A percentile compares a stretch with the other conserved stretches of the same genome.
These are phyloP conservation scores for Triticum urartu DNA, from an alignment of 176 grass and related monocot species.

Conservation along the genomic window DNA sequence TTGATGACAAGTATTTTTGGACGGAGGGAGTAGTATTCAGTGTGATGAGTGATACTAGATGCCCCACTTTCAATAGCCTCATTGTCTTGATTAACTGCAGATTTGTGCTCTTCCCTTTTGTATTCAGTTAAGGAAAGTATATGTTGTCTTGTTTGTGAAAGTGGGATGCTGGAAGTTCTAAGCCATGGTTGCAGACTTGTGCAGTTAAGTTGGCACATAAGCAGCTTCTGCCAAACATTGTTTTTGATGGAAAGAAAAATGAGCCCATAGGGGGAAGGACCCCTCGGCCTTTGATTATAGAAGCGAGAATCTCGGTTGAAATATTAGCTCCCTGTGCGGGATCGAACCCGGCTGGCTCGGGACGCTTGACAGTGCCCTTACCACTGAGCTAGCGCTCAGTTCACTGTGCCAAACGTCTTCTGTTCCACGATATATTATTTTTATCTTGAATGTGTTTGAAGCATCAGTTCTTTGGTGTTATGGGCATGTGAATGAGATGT, in stretches of 20 bases:
- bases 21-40: too few species aligned
- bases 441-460: background rate
- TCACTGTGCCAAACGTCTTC: background rate
- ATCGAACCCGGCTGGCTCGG: background rate
- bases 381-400: conserved; percentile 3
- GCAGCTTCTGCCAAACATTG: background rate
- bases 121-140: background rate
- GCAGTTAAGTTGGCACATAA: conserved; percentile 5
- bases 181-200: background rate
- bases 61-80: background rate
- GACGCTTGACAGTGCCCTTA: background rate
- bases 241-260: background rate
- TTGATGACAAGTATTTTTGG: too few species aligned
- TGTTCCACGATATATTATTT: conserved; percentile 4
- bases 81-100: background rate
- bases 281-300: background rate
- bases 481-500: background rate
- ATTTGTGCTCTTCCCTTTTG: conserved; percentile 7
- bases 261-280: too few species aligned
- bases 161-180: background rate
- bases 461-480: background rate
- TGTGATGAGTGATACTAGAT: too few species aligned
- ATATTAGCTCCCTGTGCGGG: background rate
- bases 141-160: background rate
- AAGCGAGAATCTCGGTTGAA: background rate